A percentile compares a stretch with the other conserved stretches of the same genome.
phyloP scores from a whole-genome alignment of 1,139 yeast species.

The Geotrichum candidum region DNA sequence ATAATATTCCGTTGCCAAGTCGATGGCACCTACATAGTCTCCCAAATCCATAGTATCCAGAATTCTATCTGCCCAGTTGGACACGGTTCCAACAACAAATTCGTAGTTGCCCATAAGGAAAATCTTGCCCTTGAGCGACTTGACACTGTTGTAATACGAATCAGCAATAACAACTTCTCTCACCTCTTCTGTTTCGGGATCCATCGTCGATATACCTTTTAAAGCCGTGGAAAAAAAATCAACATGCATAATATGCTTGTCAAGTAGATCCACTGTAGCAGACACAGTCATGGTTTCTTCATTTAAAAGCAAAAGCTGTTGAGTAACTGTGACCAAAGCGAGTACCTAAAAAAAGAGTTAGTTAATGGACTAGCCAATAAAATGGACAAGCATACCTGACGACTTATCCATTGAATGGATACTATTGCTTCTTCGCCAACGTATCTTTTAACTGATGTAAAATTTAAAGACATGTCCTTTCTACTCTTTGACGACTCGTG shows the following conservation, averaged over 20 bases:
- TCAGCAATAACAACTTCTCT: constrained; percentile 32
- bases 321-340: constrained; percentile 46
- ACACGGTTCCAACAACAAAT: constrained; percentile 50
- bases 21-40: constrained; percentile 51
- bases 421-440: constrained; percentile 45
- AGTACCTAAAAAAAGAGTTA: constrained; percentile 34
- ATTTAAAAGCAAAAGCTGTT: constrained; percentile 42
- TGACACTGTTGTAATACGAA: constrained; percentile 37
- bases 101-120: constrained; percentile 48
- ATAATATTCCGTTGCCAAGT: constrained; percentile 51
- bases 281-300: constrained; percentile 38
- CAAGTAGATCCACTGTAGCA: constrained; percentile 41
- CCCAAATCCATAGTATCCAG: constrained; percentile 45
- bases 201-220: constrained; percentile 24
- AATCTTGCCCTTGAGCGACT: constrained; percentile 41
- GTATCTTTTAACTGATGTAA: constrained; percentile 46
- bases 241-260: constrained; percentile 42
- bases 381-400: constrained; percentile 30
- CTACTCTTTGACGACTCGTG: constrained; percentile 24
- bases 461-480: constrained; percentile 34
- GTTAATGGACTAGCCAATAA: not conserved
- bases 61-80: constrained; percentile 71
- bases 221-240: constrained; percentile 34
- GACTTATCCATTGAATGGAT: constrained; percentile 55
- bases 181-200: constrained; percentile 17